Base-by-base conservation (phyloP, 1,139 yeast species). In the Suhomyces guaymorum region DNA sequence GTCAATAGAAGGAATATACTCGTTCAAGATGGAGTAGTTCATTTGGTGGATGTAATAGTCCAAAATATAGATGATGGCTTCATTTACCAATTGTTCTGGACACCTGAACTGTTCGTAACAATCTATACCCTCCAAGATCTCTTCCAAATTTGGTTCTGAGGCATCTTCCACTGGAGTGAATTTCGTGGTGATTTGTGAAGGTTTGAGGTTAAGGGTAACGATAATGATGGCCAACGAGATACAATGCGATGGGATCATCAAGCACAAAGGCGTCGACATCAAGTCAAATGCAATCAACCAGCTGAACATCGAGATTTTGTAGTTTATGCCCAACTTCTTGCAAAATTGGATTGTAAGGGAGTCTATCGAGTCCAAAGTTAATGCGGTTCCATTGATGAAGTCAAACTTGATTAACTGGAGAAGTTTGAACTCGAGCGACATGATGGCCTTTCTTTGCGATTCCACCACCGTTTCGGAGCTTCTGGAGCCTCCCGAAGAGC, bases 241-340 rank as follows among this genome's bases (percentile, higher is more conserved):
- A 25, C 85, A 75, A 55, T 89, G 95, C 2, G 90, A 82, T 1
- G 97, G 95, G 11, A 78, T 72, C 52, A 78, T 80, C 24, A 92
- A 60, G 12, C 81, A 75, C 13, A 84, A 69, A 24, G 85, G 86
- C 2, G 96, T 80, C 36, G 81, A 75, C 55, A 82, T 79, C 10
- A 83, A 69, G 54, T 92, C 98, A 47, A 80, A 79, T 11, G 82
- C 70, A 4, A 90, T 70, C 15, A 78, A 61, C 96, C 97, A 92
- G 4, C 90, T 80, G 32, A 78, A 60, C 48, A 73, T 68, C 7
- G 80, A 66, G 15, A 70, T 53, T 16, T 63, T 64, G 44, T 71
- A 69, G 28, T 66, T 69, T 11, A 82, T 47, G 3, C 63, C 60
- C 36, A 80, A 61, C 26, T 71, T 67, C 49, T 83, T 84, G 35